These are phyloP conservation scores for Ambrosiella beaveri DNA, from an alignment of 2,329 filamentous ascomycete species.

Conservation along the genomic window DNA sequence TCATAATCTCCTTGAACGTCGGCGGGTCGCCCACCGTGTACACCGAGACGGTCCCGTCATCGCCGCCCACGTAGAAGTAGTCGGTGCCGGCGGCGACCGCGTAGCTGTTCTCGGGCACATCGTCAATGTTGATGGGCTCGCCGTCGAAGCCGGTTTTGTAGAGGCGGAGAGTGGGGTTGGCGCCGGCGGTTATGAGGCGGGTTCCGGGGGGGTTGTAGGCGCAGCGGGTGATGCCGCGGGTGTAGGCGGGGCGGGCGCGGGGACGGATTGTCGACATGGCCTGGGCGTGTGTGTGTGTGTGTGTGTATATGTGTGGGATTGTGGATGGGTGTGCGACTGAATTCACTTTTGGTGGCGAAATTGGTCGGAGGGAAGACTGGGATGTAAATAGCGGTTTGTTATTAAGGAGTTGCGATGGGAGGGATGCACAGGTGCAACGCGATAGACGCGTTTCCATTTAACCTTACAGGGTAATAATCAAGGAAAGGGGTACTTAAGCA, in stretches of 20 bases:
- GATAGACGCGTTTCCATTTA: conserved; percentile 7
- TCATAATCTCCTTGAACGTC: conserved; percentile 62
- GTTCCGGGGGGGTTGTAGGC: conserved; percentile 79
- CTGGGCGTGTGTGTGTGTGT: not conserved
- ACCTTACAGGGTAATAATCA: not conserved
- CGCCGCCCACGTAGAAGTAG: conserved; percentile 76
- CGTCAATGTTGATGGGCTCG: conserved; percentile 82
- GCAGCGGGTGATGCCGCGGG: conserved; percentile 70
- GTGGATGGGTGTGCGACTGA: not conserved
- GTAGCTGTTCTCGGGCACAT: conserved; percentile 72
- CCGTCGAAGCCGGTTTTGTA: conserved; percentile 85
- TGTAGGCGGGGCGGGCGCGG: conserved; percentile 55
- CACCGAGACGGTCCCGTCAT: conserved; percentile 89
- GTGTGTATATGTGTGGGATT: too few relatives aligned
- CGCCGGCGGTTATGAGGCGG: conserved; percentile 76
- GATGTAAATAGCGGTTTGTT: not conserved
- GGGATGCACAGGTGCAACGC: not conserved
- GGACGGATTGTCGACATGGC: conserved; percentile 23
- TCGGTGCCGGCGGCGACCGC: conserved; percentile 60
- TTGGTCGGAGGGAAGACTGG: too few relatives aligned
- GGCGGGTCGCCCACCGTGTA: conserved; percentile 54
- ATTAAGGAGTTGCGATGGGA: not conserved
- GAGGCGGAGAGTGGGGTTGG: conserved; percentile 83
- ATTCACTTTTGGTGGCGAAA: too few relatives aligned
- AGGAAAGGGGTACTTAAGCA: not conserved